Percentiles rank a stretch among this genome's conserved stretches.
phyloP scores from a whole-genome alignment of 176 grass and related monocot species.

The Chrysopogon serrulatus region DNA sequence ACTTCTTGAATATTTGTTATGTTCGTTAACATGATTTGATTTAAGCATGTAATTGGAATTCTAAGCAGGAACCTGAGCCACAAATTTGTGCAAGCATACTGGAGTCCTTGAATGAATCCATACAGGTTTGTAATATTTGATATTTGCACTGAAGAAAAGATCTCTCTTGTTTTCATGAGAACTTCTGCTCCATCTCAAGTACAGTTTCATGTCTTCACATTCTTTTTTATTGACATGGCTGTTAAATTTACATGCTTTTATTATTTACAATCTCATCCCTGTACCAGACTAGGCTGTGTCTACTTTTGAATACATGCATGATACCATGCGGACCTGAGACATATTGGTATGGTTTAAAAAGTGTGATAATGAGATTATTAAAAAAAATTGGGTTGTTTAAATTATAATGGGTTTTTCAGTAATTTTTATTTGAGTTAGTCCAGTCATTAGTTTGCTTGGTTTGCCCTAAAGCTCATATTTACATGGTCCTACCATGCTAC shows the following conservation, averaged over 20 bases:
- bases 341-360: not conserved
- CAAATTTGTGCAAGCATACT: constrained; percentile 71
- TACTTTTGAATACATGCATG: not conserved
- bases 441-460: not conserved
- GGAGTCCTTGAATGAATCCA: constrained; percentile 61
- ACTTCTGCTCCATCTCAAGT: constrained; percentile 2
- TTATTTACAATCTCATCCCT: not conserved
- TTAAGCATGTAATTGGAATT: constrained; percentile 33
- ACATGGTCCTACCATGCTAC: not conserved
- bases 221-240: constrained; percentile 12
- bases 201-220: constrained; percentile 9
- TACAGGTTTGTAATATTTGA: constrained; percentile 45
- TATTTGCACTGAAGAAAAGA: constrained; percentile 5
- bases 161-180: not conserved
- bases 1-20: constrained; percentile 3
- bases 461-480: not conserved
- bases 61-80: constrained; percentile 66
- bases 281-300: not conserved
- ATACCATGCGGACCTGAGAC: not conserved
- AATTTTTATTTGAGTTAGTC: not conserved
- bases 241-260: constrained; percentile 1
- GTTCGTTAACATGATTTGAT: constrained; percentile 16
- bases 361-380: not conserved
- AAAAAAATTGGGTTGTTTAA: not conserved
- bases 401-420: not conserved